Conservation (phyloP, 2,329 filamentous ascomycete species). For the Aaosphaeria arxii region DNA sequence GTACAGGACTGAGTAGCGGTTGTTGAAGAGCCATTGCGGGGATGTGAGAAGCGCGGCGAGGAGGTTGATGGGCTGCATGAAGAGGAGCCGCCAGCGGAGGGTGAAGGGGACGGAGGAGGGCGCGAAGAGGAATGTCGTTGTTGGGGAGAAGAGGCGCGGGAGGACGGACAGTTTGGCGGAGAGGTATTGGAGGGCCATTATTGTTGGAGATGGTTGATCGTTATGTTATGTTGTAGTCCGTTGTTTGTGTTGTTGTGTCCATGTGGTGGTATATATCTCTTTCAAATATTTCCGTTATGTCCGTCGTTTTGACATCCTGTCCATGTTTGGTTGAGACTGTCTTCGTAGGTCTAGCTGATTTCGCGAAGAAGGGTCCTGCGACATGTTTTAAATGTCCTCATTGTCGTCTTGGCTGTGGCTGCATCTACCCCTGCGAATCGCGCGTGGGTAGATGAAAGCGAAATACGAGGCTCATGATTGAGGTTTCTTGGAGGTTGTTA, state of each 20-base stretch:
- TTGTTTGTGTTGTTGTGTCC: too few relatives aligned
- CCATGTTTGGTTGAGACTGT: too few relatives aligned
- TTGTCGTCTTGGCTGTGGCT: too few relatives aligned
- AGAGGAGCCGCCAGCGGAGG: constrained; percentile 44
- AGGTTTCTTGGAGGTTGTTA: background rate
- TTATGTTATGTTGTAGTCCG: too few relatives aligned
- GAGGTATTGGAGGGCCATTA: constrained; percentile 11
- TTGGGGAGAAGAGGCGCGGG: constrained; percentile 10
- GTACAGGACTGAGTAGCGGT: constrained; percentile 37
- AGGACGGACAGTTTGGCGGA: constrained; percentile 11
- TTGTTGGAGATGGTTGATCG: too few relatives aligned
- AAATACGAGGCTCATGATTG: background rate
- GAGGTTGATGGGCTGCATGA: constrained; percentile 42
- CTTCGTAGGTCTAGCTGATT: too few relatives aligned
- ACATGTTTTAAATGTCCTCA: too few relatives aligned
- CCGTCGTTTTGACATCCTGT: background rate
- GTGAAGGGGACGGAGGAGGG: constrained; percentile 34
- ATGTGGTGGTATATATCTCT: background rate
- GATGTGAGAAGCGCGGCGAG: constrained; percentile 39
- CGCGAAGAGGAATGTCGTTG: constrained; percentile 28
- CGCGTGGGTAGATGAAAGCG: background rate
- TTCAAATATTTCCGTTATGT: background rate
- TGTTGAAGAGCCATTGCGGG: constrained; percentile 36
- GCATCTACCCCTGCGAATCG: background rate
- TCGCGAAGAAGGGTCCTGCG: too few relatives aligned